A percentile compares a stretch with the other conserved stretches of the same genome.
phyloP scores from a whole-genome alignment of 192 early-diverging fungal genomes.

The Paraglomus occultum region DNA sequence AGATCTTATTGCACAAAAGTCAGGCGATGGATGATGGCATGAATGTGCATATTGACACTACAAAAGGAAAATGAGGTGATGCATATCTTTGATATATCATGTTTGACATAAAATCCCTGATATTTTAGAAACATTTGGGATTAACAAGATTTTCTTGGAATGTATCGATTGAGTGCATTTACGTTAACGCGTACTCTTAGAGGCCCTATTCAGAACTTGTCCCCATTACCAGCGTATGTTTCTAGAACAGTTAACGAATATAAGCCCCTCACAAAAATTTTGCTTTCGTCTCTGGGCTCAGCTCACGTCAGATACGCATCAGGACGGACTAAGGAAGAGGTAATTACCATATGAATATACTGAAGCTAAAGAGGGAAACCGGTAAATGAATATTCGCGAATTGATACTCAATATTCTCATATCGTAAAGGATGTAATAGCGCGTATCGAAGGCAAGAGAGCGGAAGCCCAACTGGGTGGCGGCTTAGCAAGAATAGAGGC shows the following conservation, averaged over 20 bases:
- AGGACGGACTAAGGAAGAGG: slow-evolving; percentile 25
- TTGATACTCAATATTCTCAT: not conserved
- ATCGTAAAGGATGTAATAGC: slow-evolving; percentile 37
- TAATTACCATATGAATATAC: not conserved
- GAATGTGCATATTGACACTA: no score
- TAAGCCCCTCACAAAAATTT: no score
- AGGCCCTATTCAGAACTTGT: not conserved
- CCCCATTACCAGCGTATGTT: not conserved
- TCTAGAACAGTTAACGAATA: not conserved
- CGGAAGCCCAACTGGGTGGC: slow-evolving; percentile 73
- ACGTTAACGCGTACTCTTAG: not conserved
- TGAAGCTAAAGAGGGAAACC: no score
- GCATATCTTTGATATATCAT: no score
- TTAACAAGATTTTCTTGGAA: no score
- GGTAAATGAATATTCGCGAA: no score
- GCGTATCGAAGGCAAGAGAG: slow-evolving; percentile 65
- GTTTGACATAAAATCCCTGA: no score
- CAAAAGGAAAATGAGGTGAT: no score
- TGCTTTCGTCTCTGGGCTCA: no score
- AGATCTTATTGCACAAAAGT: no score
- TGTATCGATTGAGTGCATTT: not conserved
- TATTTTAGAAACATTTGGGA: no score
- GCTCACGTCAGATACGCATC: slow-evolving; percentile 3
- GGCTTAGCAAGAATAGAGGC: slow-evolving; percentile 74
- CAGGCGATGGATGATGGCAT: no score